phyloP scores from a whole-genome alignment of 306 rosid genomes.

The Gastrolobium villosum region DNA sequence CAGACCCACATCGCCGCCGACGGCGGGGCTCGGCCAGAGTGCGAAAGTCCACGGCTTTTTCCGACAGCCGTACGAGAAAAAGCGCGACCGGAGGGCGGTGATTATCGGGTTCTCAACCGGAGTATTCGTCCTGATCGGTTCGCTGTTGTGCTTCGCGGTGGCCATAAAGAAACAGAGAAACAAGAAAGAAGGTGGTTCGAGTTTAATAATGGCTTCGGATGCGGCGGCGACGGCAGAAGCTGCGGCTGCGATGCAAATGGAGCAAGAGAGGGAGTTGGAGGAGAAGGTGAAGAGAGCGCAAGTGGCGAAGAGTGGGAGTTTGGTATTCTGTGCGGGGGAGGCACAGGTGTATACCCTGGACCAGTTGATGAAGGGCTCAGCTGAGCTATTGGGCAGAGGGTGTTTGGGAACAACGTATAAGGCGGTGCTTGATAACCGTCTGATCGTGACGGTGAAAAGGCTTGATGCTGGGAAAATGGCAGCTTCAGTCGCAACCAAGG shows the following conservation, averaged over 20 bases:
- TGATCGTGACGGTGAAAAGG: conserved; percentile 86
- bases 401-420: conserved; percentile 80
- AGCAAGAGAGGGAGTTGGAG: conserved; percentile 78
- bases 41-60: conserved; percentile 58
- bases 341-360: conserved; percentile 79
- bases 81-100: conserved; percentile 53
- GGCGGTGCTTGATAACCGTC: conserved; percentile 85
- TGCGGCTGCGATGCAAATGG: conserved; percentile 69
- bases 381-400: conserved; percentile 86
- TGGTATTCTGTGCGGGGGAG: conserved; percentile 91
- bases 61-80: conserved; percentile 54
- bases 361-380: conserved; percentile 89
- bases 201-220: conserved; percentile 49
- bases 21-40: conserved; percentile 56
- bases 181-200: conserved; percentile 27
- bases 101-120: conserved; percentile 72
- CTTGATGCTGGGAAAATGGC: conserved; percentile 75
- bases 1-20: conserved; percentile 56
- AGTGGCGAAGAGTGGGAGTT: conserved; percentile 81
- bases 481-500: conserved; percentile 52
- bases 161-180: conserved; percentile 54
- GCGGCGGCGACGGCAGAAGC: conserved; percentile 60
- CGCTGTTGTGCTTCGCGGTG: conserved; percentile 61
- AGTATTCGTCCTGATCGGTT: conserved; percentile 51
- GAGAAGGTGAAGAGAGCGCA: conserved; percentile 79